A percentile compares a stretch with the other conserved stretches of the same genome.
These are phyloP conservation scores for Solidago caesia DNA, from an alignment of 129 eudicot species.

Conservation along the genomic window DNA sequence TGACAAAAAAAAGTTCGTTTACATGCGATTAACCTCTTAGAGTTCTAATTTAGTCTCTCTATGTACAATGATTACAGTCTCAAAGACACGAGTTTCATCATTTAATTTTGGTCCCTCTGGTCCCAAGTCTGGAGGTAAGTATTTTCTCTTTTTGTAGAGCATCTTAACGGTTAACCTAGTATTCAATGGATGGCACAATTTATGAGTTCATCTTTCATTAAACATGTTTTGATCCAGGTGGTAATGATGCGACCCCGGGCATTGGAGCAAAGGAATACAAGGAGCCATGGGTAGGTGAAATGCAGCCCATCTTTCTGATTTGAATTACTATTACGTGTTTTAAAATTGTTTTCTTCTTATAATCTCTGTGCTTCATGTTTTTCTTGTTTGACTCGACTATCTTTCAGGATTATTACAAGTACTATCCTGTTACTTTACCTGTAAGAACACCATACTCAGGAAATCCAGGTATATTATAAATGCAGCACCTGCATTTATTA, in stretches of 20 bases:
- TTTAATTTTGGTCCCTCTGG: constrained; percentile 32
- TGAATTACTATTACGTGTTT: background rate
- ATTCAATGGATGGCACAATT: background rate
- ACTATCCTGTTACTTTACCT: constrained; percentile 85
- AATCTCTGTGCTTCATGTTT: background rate
- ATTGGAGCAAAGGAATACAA: constrained; percentile 58
- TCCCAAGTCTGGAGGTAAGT: constrained; percentile 33
- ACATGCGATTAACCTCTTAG: constrained; percentile 7
- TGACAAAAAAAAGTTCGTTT: background rate
- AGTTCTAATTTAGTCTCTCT: constrained; percentile 18
- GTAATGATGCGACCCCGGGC: constrained; percentile 25
- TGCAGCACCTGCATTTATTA: background rate
- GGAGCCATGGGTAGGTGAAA: constrained; percentile 89
- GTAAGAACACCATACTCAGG: constrained; percentile 86
- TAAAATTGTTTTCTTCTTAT: background rate
- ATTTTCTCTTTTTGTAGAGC: constrained; percentile 8
- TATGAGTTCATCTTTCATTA: background rate
- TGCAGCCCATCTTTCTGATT: constrained; percentile 1
- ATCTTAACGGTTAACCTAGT: constrained; percentile 1
- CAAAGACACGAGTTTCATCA: constrained; percentile 52
- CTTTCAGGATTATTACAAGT: constrained; percentile 66
- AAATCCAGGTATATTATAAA: constrained; percentile 66
- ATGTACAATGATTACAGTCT: constrained; percentile 36
- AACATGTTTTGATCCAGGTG: constrained; percentile 35
- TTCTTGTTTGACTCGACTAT: constrained; percentile 2